Conservation (phyloP, 345 rosid species). For the Syzygium aqueum region DNA sequence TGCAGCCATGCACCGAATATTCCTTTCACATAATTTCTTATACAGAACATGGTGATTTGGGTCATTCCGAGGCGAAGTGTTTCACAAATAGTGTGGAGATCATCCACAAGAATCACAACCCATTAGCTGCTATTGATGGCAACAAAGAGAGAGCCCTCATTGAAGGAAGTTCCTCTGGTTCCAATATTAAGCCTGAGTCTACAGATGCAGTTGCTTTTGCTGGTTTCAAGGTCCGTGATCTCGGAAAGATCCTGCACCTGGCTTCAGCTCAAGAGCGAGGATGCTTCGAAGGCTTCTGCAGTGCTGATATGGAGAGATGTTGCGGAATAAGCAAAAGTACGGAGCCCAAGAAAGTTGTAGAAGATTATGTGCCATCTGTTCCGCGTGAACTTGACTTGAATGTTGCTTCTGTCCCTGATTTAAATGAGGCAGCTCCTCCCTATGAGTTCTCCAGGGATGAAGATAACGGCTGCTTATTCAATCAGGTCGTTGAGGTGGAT, state of each 20-base stretch:
- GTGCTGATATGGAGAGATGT: slow-evolving; percentile 47
- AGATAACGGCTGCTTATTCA: slow-evolving; percentile 62
- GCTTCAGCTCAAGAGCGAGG: slow-evolving; percentile 78
- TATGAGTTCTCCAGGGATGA: slow-evolving; percentile 80
- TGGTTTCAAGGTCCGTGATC: slow-evolving; percentile 67
- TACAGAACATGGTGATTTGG: slow-evolving; percentile 41
- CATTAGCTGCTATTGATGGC: slow-evolving; percentile 13
- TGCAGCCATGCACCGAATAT: slow-evolving; percentile 85
- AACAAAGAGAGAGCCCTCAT: slow-evolving; percentile 20
- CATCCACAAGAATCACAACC: slow-evolving; percentile 28
- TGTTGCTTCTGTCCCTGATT: slow-evolving; percentile 75
- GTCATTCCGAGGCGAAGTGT: slow-evolving; percentile 66
- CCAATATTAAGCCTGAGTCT: slow-evolving; percentile 19
- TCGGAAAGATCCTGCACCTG: slow-evolving; percentile 52
- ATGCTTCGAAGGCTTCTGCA: slow-evolving; percentile 53
- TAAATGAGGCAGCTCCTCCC: slow-evolving; percentile 81
- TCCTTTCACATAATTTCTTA: slow-evolving; percentile 50
- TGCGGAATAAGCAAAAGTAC: slow-evolving; percentile 30
- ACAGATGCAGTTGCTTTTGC: slow-evolving; percentile 25
- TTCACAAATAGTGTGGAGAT: slow-evolving; percentile 63
- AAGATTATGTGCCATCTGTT: slow-evolving; percentile 32
- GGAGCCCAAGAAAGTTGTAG: slow-evolving; percentile 22
- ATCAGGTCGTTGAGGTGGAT: slow-evolving; percentile 46
- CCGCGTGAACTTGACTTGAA: slow-evolving; percentile 71
- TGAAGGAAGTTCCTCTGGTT: slow-evolving; percentile 32